These are phyloP conservation scores for Fomitopsis schrenkii DNA, from an alignment of 1,284 basidiomycete genomes.

Conservation along the genomic window DNA sequence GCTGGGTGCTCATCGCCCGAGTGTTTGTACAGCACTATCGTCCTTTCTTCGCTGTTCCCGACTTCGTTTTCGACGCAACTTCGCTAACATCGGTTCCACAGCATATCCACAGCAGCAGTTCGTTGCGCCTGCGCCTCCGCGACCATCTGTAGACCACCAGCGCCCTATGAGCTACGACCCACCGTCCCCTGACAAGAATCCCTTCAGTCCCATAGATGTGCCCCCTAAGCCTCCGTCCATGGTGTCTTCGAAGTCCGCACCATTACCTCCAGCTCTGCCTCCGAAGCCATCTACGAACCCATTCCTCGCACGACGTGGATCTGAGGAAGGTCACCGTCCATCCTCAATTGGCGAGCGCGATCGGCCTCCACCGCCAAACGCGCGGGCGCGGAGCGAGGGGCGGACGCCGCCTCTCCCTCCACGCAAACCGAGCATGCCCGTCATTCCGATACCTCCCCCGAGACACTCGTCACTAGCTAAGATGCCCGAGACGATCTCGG, in stretches of 20 bases:
- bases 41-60: not conserved
- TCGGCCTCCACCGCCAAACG: conserved; percentile 2
- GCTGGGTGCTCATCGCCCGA: not conserved
- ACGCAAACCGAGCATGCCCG: conserved; percentile 22
- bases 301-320: conserved; percentile 28
- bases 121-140: conserved; percentile 9
- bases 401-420: conserved; percentile 28
- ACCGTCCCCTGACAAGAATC: conserved; percentile 16
- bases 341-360: conserved; percentile 8
- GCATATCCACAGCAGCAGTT: conserved; percentile 17
- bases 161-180: conserved; percentile 6
- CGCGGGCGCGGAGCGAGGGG: conserved; percentile 10
- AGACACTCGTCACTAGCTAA: conserved; percentile 22
- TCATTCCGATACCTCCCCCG: conserved; percentile 22
- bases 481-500: conserved; percentile 13
- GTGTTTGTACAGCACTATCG: not conserved
- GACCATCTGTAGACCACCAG: not conserved
- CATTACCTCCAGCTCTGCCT: conserved; percentile 16
- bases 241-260: conserved; percentile 4
- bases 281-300: conserved; percentile 32
- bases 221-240: not conserved
- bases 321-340: conserved; percentile 15
- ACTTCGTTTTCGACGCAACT: not conserved
- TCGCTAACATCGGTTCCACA: conserved; percentile 3
- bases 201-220: conserved; percentile 9